These are phyloP conservation scores for Neovahlkampfia damariscottae DNA, from an alignment of 78 protist species.

Conservation along the genomic window DNA sequence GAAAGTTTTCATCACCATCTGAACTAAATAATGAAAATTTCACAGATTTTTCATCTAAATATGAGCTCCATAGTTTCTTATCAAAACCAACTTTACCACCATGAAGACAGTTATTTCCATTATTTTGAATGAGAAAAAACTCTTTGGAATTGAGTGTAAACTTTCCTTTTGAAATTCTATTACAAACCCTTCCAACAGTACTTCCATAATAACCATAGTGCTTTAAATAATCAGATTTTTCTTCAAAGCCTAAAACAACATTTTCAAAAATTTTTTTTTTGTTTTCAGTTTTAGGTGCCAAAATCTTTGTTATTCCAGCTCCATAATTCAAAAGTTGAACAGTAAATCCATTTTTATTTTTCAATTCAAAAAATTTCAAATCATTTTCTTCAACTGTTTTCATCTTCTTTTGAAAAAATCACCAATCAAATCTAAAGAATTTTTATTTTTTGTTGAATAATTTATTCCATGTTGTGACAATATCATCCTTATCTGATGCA, in stretches of 20 bases:
- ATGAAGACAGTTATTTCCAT: constrained; percentile 26
- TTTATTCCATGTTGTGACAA: no score
- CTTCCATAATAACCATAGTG: constrained; percentile 20
- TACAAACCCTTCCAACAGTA: constrained; percentile 33
- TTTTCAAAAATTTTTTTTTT: no score
- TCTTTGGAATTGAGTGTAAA: constrained; percentile 23
- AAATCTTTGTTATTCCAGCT: no score
- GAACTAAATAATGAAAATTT: constrained; percentile 2
- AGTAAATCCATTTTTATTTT: no score
- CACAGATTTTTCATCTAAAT: constrained; percentile 5
- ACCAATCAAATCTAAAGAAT: no score
- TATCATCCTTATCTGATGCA: no score
- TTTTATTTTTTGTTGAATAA: no score
- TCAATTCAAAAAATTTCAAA: no score
- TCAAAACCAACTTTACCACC: constrained; percentile 39
- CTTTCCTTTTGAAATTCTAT: constrained; percentile 32
- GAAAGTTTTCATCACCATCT: constrained; percentile 43
- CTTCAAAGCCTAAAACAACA: constrained; percentile 1
- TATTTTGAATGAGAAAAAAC: constrained; percentile 8
- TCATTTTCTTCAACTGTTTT: no score
- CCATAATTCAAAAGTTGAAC: no score
- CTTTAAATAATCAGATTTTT: neutral
- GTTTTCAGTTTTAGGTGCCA: no score
- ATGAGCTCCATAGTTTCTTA: constrained; percentile 24
- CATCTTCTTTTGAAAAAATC: no score